A percentile compares a stretch with the other conserved stretches of the same genome.
These are phyloP conservation scores for Tarenaya hassleriana DNA, from an alignment of 345 rosid genomes.

Conservation along the genomic window DNA sequence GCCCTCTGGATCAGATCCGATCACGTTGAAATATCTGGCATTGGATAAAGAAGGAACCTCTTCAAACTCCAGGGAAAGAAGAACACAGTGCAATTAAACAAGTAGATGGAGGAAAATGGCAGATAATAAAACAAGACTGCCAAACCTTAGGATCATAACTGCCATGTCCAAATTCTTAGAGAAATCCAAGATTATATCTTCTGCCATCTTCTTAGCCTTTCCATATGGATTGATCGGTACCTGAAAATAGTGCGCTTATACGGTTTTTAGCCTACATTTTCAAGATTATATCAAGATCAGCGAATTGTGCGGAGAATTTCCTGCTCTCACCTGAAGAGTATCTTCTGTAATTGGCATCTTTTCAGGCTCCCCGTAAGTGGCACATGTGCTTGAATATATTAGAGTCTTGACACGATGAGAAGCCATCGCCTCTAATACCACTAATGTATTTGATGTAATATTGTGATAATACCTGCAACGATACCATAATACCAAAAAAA, in stretches of 20 bases:
- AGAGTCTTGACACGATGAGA: slow-evolving; percentile 50
- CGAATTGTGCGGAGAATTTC: not conserved
- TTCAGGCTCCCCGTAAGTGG: slow-evolving; percentile 65
- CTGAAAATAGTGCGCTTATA: slow-evolving; percentile 11
- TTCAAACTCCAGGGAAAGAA: not conserved
- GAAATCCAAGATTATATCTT: slow-evolving; percentile 58
- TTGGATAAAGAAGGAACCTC: not conserved
- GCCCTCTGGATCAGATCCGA: slow-evolving; percentile 66
- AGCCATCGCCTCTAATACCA: slow-evolving; percentile 54
- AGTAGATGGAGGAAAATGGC: not conserved
- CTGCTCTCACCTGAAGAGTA: slow-evolving; percentile 35
- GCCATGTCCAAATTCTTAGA: slow-evolving; percentile 57
- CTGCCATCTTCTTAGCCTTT: slow-evolving; percentile 72
- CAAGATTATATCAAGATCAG: not conserved
- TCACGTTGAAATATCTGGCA: slow-evolving; percentile 59
- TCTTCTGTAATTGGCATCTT: slow-evolving; percentile 59
- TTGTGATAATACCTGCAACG: slow-evolving; percentile 56
- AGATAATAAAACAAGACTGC: not conserved
- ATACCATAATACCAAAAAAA: not conserved
- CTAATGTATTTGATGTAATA: slow-evolving; percentile 56
- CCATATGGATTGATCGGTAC: slow-evolving; percentile 62
- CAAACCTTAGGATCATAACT: slow-evolving; percentile 53
- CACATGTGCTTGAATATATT: slow-evolving; percentile 71
- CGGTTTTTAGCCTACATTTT: not conserved
- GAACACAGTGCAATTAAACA: not conserved